Conservation (phyloP, 371 early-diverging fungal species). For the Zychaea mexicana region DNA sequence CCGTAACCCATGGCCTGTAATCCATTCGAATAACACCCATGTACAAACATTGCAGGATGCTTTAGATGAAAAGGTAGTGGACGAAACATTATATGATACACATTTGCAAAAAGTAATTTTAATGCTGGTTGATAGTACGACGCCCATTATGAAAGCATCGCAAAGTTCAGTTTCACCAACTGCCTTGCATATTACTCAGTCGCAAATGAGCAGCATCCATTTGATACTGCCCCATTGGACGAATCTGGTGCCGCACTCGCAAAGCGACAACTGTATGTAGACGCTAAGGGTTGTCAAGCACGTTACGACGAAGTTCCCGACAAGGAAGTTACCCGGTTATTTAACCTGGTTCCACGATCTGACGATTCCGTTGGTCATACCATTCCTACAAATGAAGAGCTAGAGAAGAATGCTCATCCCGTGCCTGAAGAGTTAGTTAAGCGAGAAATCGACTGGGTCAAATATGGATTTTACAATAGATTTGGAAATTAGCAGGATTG, state of each 20-base stretch:
- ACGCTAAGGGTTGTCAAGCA: too few species aligned
- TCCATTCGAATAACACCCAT: slow-evolving; percentile 39
- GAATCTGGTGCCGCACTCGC: too few species aligned
- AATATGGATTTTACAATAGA: slow-evolving; percentile 2
- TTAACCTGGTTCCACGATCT: slow-evolving; percentile 27
- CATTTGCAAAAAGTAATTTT: neutral
- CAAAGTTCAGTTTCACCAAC: slow-evolving; percentile 30
- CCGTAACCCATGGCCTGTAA: slow-evolving; percentile 58
- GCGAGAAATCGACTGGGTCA: neutral
- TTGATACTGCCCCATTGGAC: too few species aligned
- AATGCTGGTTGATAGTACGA: slow-evolving; percentile 22
- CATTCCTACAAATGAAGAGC: slow-evolving; percentile 21
- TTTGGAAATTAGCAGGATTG: slow-evolving; percentile 2
- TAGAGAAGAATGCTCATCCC: slow-evolving; percentile 24
- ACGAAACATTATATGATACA: neutral
- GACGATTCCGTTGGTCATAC: slow-evolving; percentile 18
- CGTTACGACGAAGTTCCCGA: too few species aligned
- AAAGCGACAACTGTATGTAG: too few species aligned
- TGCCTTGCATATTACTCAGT: slow-evolving; percentile 28
- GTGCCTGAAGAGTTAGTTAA: slow-evolving; percentile 27
- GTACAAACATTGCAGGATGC: slow-evolving; percentile 36
- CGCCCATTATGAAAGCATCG: slow-evolving; percentile 28
- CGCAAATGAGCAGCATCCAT: neutral
- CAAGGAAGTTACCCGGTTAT: slow-evolving; percentile 7
- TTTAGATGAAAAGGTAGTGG: slow-evolving; percentile 21